Evolutionary conservation across 1,139 yeast species (phyloP), one percentile per base, ranked within the genome.

Genomic region (Protomyces macrosporus): DNA sequence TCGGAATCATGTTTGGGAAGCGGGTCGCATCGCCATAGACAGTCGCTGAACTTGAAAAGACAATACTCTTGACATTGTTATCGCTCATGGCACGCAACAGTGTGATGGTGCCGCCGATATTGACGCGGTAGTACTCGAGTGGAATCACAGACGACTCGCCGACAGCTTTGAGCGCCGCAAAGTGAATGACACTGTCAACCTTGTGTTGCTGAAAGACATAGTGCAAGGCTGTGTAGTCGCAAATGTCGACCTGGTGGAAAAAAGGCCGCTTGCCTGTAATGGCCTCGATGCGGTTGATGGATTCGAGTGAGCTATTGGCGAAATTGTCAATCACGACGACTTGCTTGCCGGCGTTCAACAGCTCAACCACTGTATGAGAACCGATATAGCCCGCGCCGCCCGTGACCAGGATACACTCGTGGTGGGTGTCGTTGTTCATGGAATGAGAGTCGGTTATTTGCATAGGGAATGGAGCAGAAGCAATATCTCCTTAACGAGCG

Each of bases 341-440:
- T 55, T 85, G 80, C 71, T 85, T 82, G 45, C 89, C 89, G 63
- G 83, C 80, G 68, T 83, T 80, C 65, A 87, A 73, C 65, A 88
- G 79, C 69, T 85, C 87, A 45, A 86, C 82, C 6, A 84, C 87
- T 1, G 93, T 86, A 72, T 88, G 95, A 16, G 93, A 86, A 35
- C 95, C 95, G 71, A 88, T 87, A 75, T 88, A 88, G 39, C 96
- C 95, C 40, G 95, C 90, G 64, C 95, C 95, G 55, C 95, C 95
- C 39, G 95, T 87, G 42, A 88, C 91, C 65, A 88, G 78, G 65
- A 87, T 85, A 72, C 79, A 80, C 23, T 32, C 58, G 16, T 34
- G 33, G 53, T 32, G 9, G 14, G 33, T 9, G 10, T 50, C 36
- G 14, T 32, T 32, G 51, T 6, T 30, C 23, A 14, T 30, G 33